Evolutionary conservation across 108 stramenopile genomes (phyloP).

Genomic region (Pseudonitzschia multiseries): DNA sequence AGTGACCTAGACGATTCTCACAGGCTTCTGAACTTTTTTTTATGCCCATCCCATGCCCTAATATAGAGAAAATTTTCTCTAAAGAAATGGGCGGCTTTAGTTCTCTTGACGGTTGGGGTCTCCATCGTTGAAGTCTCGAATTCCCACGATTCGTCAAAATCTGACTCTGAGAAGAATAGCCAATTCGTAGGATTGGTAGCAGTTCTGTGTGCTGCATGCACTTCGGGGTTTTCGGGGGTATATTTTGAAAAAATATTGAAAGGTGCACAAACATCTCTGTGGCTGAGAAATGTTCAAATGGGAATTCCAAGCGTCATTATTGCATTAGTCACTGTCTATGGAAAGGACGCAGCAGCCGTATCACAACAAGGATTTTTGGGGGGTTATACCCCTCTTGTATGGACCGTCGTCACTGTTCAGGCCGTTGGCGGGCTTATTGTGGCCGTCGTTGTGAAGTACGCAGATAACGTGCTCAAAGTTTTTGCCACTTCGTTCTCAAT

Average conservation of each 20-base stretch:
- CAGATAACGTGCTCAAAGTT: slow-evolving; percentile 95
- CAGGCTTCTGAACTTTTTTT: not conserved
- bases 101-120: slow-evolving; percentile 91
- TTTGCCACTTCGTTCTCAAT: slow-evolving; percentile 96
- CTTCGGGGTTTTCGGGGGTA: slow-evolving; percentile 95
- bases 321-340: slow-evolving; percentile 69
- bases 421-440: slow-evolving; percentile 96
- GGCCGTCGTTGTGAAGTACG: slow-evolving; percentile 96
- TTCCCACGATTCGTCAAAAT: slow-evolving; percentile 34
- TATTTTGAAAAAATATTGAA: slow-evolving; percentile 98
- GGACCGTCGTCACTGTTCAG: slow-evolving; percentile 89
- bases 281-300: slow-evolving; percentile 98
- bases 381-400: slow-evolving; percentile 84
- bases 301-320: slow-evolving; percentile 88
- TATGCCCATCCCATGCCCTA: not conserved
- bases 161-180: slow-evolving; percentile 43
- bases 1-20: not conserved
- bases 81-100: slow-evolving; percentile 82
- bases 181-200: slow-evolving; percentile 84
- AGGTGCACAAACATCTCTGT: slow-evolving; percentile 82
- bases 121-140: slow-evolving; percentile 88
- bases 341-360: slow-evolving; percentile 66
- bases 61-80: slow-evolving; percentile 56
- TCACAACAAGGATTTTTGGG: slow-evolving; percentile 82
- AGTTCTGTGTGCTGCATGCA: slow-evolving; percentile 91